Percentiles rank a stretch among this genome's conserved stretches.
Evolutionary conservation across 306 rosid species (phyloP).

Genomic region (Datisca glomerata): DNA sequence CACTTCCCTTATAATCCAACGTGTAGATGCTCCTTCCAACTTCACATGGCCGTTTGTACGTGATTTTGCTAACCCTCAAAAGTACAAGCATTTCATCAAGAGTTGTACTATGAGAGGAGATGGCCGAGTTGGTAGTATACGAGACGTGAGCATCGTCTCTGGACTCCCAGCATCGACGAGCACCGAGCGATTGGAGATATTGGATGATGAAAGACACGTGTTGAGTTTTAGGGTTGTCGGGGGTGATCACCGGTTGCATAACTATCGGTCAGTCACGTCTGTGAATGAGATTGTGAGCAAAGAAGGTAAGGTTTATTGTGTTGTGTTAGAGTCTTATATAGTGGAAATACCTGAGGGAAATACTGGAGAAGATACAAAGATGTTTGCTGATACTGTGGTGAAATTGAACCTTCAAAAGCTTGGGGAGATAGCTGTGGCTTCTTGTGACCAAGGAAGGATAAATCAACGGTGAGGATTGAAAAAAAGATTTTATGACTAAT

Average conservation of each 20-base stretch:
- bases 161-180: conserved; percentile 5
- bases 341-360: not conserved
- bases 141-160: conserved; percentile 1
- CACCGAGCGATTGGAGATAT: conserved; percentile 3
- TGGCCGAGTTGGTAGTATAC: not conserved
- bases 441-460: not conserved
- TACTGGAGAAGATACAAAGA: not conserved
- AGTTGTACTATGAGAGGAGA: conserved; percentile 3
- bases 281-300: conserved; percentile 1
- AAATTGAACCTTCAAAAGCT: conserved; percentile 6
- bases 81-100: not conserved
- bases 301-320: not conserved
- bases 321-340: conserved; percentile 2
- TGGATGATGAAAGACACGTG: not conserved
- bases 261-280: conserved; percentile 2
- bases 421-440: not conserved
- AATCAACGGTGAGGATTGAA: not conserved
- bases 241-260: conserved; percentile 1
- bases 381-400: conserved; percentile 7
- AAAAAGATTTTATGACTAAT: too few species aligned
- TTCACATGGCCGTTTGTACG: conserved; percentile 1
- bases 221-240: conserved; percentile 7
- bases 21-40: not conserved
- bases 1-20: not conserved
- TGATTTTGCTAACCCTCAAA: conserved; percentile 1